A percentile compares a stretch with the other conserved stretches of the same genome.
Evolutionary conservation across 2,329 filamentous ascomycete species (phyloP).

Genomic region (Apiospora arundinis): DNA sequence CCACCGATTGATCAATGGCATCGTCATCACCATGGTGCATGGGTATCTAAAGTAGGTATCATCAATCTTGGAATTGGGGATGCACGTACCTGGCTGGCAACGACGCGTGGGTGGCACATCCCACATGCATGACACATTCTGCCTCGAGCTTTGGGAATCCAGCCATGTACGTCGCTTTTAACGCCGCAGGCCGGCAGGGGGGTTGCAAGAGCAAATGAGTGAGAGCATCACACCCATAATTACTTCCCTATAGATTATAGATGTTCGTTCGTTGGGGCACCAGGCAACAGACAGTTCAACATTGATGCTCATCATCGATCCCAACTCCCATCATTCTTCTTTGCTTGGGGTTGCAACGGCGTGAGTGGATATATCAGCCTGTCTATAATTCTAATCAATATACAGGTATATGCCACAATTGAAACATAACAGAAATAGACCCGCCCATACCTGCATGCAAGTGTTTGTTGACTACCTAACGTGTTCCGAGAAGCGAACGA

Average conservation of each 20-base stretch:
- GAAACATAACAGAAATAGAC: neutral
- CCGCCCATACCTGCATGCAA: neutral
- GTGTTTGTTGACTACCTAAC: neutral
- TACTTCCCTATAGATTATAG: too few species aligned
- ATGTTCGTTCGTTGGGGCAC: constrained; percentile 15
- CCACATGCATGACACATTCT: constrained; percentile 9
- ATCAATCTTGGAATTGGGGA: neutral
- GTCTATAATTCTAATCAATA: neutral
- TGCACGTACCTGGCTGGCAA: constrained; percentile 1
- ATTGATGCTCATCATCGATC: neutral
- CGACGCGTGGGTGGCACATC: constrained; percentile 3
- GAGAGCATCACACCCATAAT: neutral
- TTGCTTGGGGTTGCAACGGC: neutral
- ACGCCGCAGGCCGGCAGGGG: neutral
- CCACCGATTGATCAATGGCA: neutral
- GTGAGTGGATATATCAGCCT: neutral
- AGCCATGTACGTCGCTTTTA: neutral
- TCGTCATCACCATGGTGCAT: neutral
- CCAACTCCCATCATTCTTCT: constrained; percentile 1
- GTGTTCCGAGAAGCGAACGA: neutral
- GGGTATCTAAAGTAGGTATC: neutral
- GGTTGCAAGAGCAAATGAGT: neutral
- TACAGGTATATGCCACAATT: neutral
- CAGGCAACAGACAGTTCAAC: neutral
- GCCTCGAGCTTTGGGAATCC: neutral